Base-by-base conservation (phyloP, 305 asterid genomes). In the Coffea humblotiana region DNA sequence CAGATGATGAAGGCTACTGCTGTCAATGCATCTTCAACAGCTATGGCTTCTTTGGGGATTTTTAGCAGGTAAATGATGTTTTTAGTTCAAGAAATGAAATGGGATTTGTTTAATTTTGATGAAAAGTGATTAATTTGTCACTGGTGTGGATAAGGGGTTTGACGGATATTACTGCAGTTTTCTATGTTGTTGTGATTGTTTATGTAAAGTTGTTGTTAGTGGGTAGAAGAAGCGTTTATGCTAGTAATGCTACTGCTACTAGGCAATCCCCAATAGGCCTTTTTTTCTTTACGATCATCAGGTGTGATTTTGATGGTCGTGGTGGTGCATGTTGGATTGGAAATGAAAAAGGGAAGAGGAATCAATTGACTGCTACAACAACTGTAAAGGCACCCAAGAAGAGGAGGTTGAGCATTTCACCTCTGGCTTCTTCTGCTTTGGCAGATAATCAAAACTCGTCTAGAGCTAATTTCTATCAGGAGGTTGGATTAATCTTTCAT, bases 201-300 rank as follows among this genome's bases (percentile, higher is more conserved):
- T 80, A 75, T 81, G 88, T 82, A 81, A 85, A 81, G 81, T 76
- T 83, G 68, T 27, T n/a, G 70, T 83, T 78, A 78, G 79, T 86
- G 87, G 84, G 84, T 82, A 78, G 90, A 83, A 87, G 86, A 80
- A 83, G 88, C 78, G 83, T 86, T 77, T 86, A 82, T 81, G 86
- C 75, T 80, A 80, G 72, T 78, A 35, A 40, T 90, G 70, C 75
- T 80, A 77, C 82, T 85, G 80, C 83, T 84, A 75, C 85, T 85
- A 82, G 90, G 93, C 87, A 86, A 85, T 79, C 84, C 89, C 89
- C 90, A 89, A 89, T 86, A 83, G 90, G 84, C 92, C 87, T 88
- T 89, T 88, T 94, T 76, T 92, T 90, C 88, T 90, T 91, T 86
- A 86, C 85, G 88, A 89, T 93, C 91, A 90, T 86, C 92, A 93